Conservation (phyloP, 2,329 filamentous ascomycete genomes). For the Fusarium palustre region DNA sequence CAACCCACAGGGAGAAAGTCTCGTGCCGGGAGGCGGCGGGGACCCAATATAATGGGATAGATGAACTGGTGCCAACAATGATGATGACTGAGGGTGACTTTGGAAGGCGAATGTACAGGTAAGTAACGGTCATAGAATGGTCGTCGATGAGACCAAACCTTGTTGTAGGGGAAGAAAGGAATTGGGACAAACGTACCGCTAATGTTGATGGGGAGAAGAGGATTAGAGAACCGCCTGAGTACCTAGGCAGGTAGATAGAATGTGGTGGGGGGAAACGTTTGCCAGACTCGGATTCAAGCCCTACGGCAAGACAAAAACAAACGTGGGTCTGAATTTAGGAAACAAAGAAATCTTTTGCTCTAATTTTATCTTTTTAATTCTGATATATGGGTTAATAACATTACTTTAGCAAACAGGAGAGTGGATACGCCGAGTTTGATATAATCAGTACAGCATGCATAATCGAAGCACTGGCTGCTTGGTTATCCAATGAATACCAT, state of each 20-base stretch:
- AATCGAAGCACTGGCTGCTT: too few species aligned
- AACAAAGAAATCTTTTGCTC: not conserved
- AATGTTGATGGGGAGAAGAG: not conserved
- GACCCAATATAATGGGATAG: not conserved
- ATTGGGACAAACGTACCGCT: not conserved
- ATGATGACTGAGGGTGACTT: not conserved
- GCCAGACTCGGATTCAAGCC: not conserved
- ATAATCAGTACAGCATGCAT: too few species aligned
- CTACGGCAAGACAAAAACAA: not conserved
- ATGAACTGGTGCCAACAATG: not conserved
- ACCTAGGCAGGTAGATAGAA: not conserved
- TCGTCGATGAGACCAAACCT: not conserved
- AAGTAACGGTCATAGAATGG: not conserved
- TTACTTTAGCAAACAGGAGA: not conserved
- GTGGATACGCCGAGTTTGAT: too few species aligned
- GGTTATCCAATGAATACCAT: too few species aligned
- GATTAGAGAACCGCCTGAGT: not conserved
- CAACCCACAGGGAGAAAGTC: not conserved
- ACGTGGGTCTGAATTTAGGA: not conserved
- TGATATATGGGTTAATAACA: not conserved
- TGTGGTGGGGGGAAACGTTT: not conserved
- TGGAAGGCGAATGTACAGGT: too few species aligned
- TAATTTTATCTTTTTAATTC: not conserved
- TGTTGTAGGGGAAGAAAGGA: not conserved
- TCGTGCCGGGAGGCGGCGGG: not conserved